A percentile compares a stretch with the other conserved stretches of the same genome.
phyloP scores from a whole-genome alignment of 805 yeast genomes.

The Saturnispora ahearnii region DNA sequence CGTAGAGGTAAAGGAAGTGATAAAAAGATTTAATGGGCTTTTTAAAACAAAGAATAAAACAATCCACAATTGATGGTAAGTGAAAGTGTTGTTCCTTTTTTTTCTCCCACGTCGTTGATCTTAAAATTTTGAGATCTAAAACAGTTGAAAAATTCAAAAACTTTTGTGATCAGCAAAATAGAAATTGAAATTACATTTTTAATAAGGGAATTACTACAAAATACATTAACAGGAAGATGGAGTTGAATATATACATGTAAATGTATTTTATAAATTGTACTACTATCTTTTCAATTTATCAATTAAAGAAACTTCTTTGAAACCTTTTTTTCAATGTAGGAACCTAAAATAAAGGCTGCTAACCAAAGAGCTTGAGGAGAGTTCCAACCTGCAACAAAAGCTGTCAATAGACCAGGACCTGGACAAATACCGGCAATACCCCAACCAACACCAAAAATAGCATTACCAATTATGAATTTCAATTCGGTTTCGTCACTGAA shows the following conservation, averaged over 20 bases:
- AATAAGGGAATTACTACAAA: no score
- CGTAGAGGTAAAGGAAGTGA: neutral
- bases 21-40: neutral
- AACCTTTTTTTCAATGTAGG: slow-evolving; percentile 37
- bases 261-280: no score
- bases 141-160: neutral
- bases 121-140: neutral
- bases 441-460: slow-evolving; percentile 45
- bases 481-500: slow-evolving; percentile 19
- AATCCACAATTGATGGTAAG: neutral
- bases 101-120: neutral
- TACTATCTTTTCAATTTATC: no score
- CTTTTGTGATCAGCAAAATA: no score
- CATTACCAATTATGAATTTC: slow-evolving; percentile 34
- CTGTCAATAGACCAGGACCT: slow-evolving; percentile 37
- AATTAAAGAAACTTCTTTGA: neutral
- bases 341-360: slow-evolving; percentile 22
- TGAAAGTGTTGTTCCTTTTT: neutral
- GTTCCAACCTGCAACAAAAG: slow-evolving; percentile 18
- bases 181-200: no score
- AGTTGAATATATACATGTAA: no score
- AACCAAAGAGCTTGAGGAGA: slow-evolving; percentile 24
- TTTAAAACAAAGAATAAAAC: neutral
- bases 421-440: slow-evolving; percentile 45
- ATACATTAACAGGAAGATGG: no score